Evolutionary conservation across 1,139 yeast genomes (phyloP), one percentile per base, ranked within the genome.

Genomic region (Kodamaea alishanica): DNA sequence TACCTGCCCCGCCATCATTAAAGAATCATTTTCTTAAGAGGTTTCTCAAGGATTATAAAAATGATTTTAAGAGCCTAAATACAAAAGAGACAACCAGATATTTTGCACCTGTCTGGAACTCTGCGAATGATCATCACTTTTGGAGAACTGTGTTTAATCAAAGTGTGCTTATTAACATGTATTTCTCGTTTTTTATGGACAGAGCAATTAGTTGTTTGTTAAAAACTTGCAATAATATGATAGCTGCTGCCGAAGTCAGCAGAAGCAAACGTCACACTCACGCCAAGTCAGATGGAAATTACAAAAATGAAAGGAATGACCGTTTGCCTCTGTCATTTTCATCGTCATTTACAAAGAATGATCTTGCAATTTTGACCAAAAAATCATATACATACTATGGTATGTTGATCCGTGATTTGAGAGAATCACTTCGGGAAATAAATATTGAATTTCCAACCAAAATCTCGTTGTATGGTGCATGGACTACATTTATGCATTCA

Each of bases 331-430:
- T 24, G 9, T 37, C 33, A 37, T 15, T 37, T 8, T 47, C 47
- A 46, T 48, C 47, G 10, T 49, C 51, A 31, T 67, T 62, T 44
- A 63, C 61, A 26, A 50, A 50, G 33, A 51, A 52, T n/a, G 67
- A 61, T 26, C 50, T 67, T 34, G 56, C 55, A 8, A 50, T 50
- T 11, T 56, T 70, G 37, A 61, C 67, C 1, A 55, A 55, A 22
- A 66, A 63, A 44, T 63, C 72, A 5, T 68, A 60, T 40, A 44
- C 50, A 11, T 61, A 60, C 34, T 70, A 66, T 44, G 73, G 73
- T 1, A 47, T 48, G 22, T 53, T 68, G 33, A 67, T 70, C 8
- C 55, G 55, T 24, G 60, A 63, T 34, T 54, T 70, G 26, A 48
- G 73, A 29, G 61, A 60, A 33, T 58, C 70, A 1, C 54, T 69